These are phyloP conservation scores for Wickerhamiella kazuoi DNA, from an alignment of 805 yeast species.

Conservation along the genomic window DNA sequence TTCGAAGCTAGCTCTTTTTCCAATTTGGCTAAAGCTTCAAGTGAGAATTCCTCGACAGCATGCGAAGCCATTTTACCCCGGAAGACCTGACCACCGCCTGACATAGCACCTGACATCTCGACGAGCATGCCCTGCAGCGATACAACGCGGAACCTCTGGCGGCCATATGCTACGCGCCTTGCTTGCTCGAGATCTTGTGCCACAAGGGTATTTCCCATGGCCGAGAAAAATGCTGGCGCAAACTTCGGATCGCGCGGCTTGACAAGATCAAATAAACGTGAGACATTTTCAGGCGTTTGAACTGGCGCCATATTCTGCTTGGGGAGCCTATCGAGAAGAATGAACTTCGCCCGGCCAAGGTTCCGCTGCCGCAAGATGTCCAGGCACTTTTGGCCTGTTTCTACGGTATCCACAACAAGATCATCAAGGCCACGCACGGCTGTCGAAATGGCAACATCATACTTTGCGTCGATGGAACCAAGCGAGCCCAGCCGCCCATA, in stretches of 20 bases:
- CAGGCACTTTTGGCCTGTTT: constrained; percentile 58
- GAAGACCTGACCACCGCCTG: constrained; percentile 60
- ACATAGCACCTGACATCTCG: constrained; percentile 85
- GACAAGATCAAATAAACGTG: constrained; percentile 72
- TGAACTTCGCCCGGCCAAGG: constrained; percentile 79
- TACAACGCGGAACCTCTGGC: constrained; percentile 58
- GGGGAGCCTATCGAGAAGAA: constrained; percentile 58
- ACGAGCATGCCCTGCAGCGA: constrained; percentile 83
- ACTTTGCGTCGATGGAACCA: constrained; percentile 76
- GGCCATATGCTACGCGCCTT: constrained; percentile 71
- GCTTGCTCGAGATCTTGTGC: constrained; percentile 68
- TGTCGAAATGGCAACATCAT: constrained; percentile 86
- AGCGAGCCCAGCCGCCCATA: constrained; percentile 83
- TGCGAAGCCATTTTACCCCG: constrained; percentile 53
- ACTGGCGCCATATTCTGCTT: constrained; percentile 40
- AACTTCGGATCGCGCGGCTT: constrained; percentile 48
- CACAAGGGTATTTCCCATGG: constrained; percentile 72
- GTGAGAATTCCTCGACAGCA: neutral
- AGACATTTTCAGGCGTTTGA: constrained; percentile 56
- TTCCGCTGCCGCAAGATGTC: constrained; percentile 66
- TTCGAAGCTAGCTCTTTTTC: constrained; percentile 7
- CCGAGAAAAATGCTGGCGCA: constrained; percentile 77
- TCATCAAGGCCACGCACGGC: constrained; percentile 86
- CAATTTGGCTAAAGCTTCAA: neutral
- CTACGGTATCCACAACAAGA: constrained; percentile 71